These are phyloP conservation scores for Tanacetum coccineum DNA, from an alignment of 129 eudicot species.

Conservation along the genomic window DNA sequence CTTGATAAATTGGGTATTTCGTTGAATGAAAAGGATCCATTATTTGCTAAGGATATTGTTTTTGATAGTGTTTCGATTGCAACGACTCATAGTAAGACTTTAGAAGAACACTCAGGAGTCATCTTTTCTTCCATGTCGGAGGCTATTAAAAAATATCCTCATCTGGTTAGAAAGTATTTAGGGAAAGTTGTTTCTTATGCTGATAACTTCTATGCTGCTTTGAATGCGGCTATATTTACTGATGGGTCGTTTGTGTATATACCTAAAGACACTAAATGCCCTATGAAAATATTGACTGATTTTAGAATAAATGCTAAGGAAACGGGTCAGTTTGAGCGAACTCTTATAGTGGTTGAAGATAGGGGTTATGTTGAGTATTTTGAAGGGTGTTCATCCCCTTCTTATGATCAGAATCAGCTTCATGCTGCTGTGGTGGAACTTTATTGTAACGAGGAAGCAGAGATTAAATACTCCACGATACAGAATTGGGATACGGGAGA, in stretches of 20 bases:
- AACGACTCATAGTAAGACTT: slow-evolving; percentile 79
- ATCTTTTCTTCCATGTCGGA: slow-evolving; percentile 93
- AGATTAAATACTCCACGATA: slow-evolving; percentile 92
- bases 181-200: slow-evolving; percentile 82
- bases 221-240: slow-evolving; percentile 94
- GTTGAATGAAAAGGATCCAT: slow-evolving; percentile 60
- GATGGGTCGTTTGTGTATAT: slow-evolving; percentile 94
- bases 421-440: slow-evolving; percentile 98
- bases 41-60: slow-evolving; percentile 96
- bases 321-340: slow-evolving; percentile 95
- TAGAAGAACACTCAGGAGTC: slow-evolving; percentile 69
- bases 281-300: slow-evolving; percentile 96
- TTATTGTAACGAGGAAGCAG: slow-evolving; percentile 75
- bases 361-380: slow-evolving; percentile 89
- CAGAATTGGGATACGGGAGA: slow-evolving; percentile 99
- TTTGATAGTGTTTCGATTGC: slow-evolving; percentile 97
- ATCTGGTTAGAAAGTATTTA: slow-evolving; percentile 69
- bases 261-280: slow-evolving; percentile 82
- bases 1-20: slow-evolving; percentile 78
- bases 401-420: slow-evolving; percentile 89
- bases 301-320: slow-evolving; percentile 95
- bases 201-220: slow-evolving; percentile 88
- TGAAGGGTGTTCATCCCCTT: slow-evolving; percentile 96
- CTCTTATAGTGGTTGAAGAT: slow-evolving; percentile 91
- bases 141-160: slow-evolving; percentile 81